Base-by-base conservation (phyloP, 345 rosid genomes). In the Raphanus raphanistrum region DNA sequence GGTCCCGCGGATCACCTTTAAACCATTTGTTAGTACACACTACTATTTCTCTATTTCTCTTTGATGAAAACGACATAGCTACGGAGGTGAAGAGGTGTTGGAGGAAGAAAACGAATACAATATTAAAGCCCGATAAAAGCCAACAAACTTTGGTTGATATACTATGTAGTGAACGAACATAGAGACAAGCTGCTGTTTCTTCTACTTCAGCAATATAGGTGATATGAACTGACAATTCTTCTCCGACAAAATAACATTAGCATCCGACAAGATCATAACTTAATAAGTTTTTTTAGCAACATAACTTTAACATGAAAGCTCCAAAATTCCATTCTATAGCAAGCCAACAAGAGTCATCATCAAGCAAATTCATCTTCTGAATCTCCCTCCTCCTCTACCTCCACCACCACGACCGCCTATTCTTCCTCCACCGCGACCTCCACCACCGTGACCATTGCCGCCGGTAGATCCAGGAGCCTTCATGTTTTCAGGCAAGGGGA, bases 401-500 rank as follows among this genome's bases (percentile, higher is more conserved):
- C 88, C 83, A 28, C 88, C 83, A 28, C 83, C 84, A 33, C 93
- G 83, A 11, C 92, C 82, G 0, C 92, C 86, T 43, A 85, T 83
- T 71, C 82, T 78, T 43, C 93, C 31, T 3, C 31, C 90, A 8
- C 92, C 85, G 1, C 86, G 77, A 8, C 86, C 66, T 0, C 87
- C 83, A 2, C 87, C 84, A 13, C 87, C 83, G 1, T 66, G 78
- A 25, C 79, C 85, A 73, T 68, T 84, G 70, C 86, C 84, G 70
- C 86, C 84, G 45, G 50, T 85, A 33, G 81, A 83, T 5, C 76
- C 71, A 55, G 86, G 88, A 63, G 54, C 33, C 83, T 88, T 87
- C 96, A 96, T 86, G 76, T 91, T 87, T 70, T 91, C 98, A 13
- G 98, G 99, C 76, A 95, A 73, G 1, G 98, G 92, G 68, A 93